Evolutionary conservation across 345 rosid genomes (phyloP).

Genomic region (Eucalyptus paniculata): DNA sequence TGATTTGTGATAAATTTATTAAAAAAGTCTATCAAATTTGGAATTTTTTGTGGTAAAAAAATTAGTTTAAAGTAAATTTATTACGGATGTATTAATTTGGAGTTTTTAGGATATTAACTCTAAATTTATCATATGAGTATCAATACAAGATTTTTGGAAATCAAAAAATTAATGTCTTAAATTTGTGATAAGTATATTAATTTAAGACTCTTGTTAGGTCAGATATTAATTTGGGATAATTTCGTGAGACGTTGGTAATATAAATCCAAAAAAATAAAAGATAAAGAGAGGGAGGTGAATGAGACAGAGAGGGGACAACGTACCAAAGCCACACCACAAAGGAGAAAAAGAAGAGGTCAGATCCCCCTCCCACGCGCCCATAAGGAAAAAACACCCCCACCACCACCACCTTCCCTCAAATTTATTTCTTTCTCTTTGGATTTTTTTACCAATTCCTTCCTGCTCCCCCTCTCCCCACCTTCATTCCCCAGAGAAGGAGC

Average conservation of each 20-base stretch:
- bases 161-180: too few relatives aligned
- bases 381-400: too few relatives aligned
- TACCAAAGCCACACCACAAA: not conserved
- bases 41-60: too few relatives aligned
- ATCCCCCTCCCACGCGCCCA: not conserved
- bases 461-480: not conserved
- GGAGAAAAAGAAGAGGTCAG: not conserved
- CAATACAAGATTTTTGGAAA: too few relatives aligned
- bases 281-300: not conserved
- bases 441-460: not conserved
- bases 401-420: too few relatives aligned
- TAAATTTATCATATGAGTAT: too few relatives aligned
- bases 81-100: rapidly evolving
- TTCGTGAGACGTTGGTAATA: too few relatives aligned
- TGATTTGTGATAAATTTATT: rapidly evolving
- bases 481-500: not conserved
- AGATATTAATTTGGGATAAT: too few relatives aligned
- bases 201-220: too few relatives aligned
- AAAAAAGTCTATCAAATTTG: rapidly evolving
- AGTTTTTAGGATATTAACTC: too few relatives aligned
- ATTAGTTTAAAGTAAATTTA: rapidly evolving
- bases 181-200: too few relatives aligned
- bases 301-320: not conserved
- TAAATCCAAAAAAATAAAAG: not conserved
- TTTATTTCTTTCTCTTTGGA: not conserved